phyloP scores from a whole-genome alignment of 1,284 basidiomycete genomes.

The Boletus holoroseus region DNA sequence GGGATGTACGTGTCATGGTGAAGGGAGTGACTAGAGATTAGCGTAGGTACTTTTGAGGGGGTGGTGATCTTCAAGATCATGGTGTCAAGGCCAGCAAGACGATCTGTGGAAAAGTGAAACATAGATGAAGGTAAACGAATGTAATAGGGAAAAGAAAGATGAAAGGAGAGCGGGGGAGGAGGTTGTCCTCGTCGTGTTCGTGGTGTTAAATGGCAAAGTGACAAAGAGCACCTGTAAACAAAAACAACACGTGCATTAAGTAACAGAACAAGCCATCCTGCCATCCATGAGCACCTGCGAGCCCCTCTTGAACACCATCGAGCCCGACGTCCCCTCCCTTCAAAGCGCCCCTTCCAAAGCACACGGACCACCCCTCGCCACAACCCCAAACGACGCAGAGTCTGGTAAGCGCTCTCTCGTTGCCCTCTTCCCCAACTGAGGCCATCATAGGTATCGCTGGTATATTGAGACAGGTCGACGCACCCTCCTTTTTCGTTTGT shows the following conservation, averaged over 20 bases:
- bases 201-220: slow-evolving; percentile 1
- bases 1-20: slow-evolving; percentile 19
- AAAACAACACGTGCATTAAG: slow-evolving; percentile 1
- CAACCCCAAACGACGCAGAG: slow-evolving; percentile 60
- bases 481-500: background rate
- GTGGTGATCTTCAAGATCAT: slow-evolving; percentile 36
- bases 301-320: slow-evolving; percentile 61
- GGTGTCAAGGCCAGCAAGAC: slow-evolving; percentile 41
- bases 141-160: slow-evolving; percentile 4
- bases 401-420: slow-evolving; percentile 44
- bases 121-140: slow-evolving; percentile 23
- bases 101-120: slow-evolving; percentile 35
- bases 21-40: slow-evolving; percentile 24
- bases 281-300: slow-evolving; percentile 47
- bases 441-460: slow-evolving; percentile 56
- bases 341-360: slow-evolving; percentile 8
- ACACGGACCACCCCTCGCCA: slow-evolving; percentile 43
- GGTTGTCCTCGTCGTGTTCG: slow-evolving; percentile 13
- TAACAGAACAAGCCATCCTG: background rate
- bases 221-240: slow-evolving; percentile 11
- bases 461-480: slow-evolving; percentile 64
- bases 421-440: slow-evolving; percentile 4
- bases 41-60: slow-evolving; percentile 27
- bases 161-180: background rate
- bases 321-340: slow-evolving; percentile 54